These are phyloP conservation scores for Aspergillus panamensis DNA, from an alignment of 495 filamentous ascomycete genomes.

Conservation along the genomic window DNA sequence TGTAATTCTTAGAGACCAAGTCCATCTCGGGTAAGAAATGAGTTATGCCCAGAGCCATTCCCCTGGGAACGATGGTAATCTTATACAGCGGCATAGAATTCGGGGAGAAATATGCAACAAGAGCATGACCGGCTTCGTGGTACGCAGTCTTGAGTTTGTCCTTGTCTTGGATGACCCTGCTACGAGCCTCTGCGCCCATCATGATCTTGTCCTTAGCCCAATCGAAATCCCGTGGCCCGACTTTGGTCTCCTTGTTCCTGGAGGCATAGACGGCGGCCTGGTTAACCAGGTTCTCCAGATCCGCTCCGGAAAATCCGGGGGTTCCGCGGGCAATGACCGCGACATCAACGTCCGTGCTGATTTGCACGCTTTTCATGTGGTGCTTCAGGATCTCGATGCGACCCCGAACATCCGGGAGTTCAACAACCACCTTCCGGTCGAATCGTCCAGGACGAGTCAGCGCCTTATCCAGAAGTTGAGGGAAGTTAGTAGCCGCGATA, in stretches of 20 bases:
- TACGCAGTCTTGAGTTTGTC: conserved; percentile 91
- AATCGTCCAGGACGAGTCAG: conserved; percentile 92
- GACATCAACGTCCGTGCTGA: conserved; percentile 73
- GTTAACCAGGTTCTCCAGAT: conserved; percentile 94
- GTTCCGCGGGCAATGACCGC: conserved; percentile 79
- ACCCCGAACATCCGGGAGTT: conserved; percentile 92
- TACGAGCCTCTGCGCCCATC: conserved; percentile 90
- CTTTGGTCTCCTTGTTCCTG: conserved; percentile 67
- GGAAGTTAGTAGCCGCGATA: conserved; percentile 93
- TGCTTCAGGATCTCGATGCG: conserved; percentile 88
- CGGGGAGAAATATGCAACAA: conserved; percentile 78
- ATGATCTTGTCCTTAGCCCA: conserved; percentile 98
- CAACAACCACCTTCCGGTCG: conserved; percentile 82
- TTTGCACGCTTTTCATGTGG: conserved; percentile 83
- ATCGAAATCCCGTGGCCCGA: conserved; percentile 79
- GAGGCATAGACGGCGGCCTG: conserved; percentile 90
- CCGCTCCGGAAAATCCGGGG: conserved; percentile 88
- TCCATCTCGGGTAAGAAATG: conserved; percentile 85
- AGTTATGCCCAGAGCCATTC: conserved; percentile 79
- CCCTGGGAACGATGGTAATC: conserved; percentile 91
- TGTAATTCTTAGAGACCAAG: conserved; percentile 71
- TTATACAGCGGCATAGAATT: conserved; percentile 81
- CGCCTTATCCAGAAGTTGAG: conserved; percentile 89
- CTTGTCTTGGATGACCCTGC: conserved; percentile 81
- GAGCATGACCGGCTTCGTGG: conserved; percentile 93